Conservation (phyloP, 2,329 filamentous ascomycete species). For the Aureobasidium sp. region DNA sequence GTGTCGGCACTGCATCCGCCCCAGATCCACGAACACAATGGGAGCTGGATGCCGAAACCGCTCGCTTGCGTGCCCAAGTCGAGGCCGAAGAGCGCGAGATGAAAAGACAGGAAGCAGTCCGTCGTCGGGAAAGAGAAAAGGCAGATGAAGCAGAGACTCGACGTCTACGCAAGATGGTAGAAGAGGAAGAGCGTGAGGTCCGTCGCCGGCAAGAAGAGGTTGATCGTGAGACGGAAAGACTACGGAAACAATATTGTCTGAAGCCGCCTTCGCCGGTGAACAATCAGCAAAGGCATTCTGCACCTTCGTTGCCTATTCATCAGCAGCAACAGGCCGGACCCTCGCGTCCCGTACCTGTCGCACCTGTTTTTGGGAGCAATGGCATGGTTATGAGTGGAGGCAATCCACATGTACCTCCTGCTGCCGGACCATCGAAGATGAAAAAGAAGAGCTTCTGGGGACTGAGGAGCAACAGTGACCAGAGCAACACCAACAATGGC, state of each 20-base stretch:
- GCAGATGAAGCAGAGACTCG: constrained; percentile 52
- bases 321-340: constrained; percentile 17
- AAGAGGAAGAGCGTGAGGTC: constrained; percentile 58
- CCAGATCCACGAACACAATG: constrained; percentile 47
- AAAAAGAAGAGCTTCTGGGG: constrained; percentile 35
- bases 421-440: constrained; percentile 21
- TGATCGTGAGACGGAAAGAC: constrained; percentile 68
- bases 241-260: constrained; percentile 62
- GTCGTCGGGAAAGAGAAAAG: constrained; percentile 50
- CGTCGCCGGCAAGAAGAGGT: constrained; percentile 46
- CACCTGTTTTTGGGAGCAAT: constrained; percentile 13
- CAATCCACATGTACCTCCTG: constrained; percentile 19
- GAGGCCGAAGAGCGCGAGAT: constrained; percentile 37
- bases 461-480: constrained; percentile 27
- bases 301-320: constrained; percentile 5
- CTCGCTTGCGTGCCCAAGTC: constrained; percentile 37
- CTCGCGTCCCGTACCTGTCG: constrained; percentile 24
- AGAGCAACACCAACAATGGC: constrained; percentile 20
- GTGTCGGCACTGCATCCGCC: constrained; percentile 26
- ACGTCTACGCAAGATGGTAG: constrained; percentile 58
- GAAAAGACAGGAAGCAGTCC: constrained; percentile 35
- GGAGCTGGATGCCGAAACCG: constrained; percentile 46
- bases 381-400: constrained; percentile 30
- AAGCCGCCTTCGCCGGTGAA: not conserved
- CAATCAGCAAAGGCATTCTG: constrained; percentile 16